Base-by-base conservation (phyloP, 2,329 filamentous ascomycete genomes). In the Hypomyces perniciosus region DNA sequence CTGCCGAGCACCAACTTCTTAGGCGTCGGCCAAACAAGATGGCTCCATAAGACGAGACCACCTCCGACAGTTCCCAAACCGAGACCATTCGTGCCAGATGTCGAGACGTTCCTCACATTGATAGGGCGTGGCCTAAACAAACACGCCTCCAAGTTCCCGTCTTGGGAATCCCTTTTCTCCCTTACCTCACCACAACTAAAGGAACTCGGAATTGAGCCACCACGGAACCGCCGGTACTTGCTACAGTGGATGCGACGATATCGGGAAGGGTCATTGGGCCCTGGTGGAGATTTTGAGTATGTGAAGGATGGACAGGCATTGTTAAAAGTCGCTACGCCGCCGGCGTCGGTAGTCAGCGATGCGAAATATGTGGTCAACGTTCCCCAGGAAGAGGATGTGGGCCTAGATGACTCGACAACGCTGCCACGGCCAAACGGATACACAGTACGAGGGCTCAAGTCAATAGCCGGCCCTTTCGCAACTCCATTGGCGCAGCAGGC, bases 91-190 rank as follows among this genome's bases (percentile, higher is more conserved):
- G 84, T 95, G 37, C 92, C 91, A 31, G 85, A 96, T 66, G 83
- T 90, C 38, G 67, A 78, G 60, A 93, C 91, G 12, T 96, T 99
- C 70, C 84, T 97, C 56, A 89, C 81, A 34, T 77, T 96, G 53
- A 96, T 97, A 70, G 93, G 93, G 60, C 91, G 93, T 56, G 85
- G 85, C 61, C 83, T 96, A 61, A 84, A 80, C 63, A 83, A 86
- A 64, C 89, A 96, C 73, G 81, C 86, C 44, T 77, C 81, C 70
- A 97, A 97, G 70, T 89, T 99, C 61, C 83, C 88, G 2, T 85
- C 86, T 8, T 97, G 93, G 93, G 86, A 93, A 48, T 81, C 88
- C 5, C 82, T 99, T 42, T 97, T 97, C 78, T 84, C 84, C 42
- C 77, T 93, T 57, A 84, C 82, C 26, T 90, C 88, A 13, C 68